Conservation (phyloP, 208 protist species). For the Leishmania gerbilli region DNA sequence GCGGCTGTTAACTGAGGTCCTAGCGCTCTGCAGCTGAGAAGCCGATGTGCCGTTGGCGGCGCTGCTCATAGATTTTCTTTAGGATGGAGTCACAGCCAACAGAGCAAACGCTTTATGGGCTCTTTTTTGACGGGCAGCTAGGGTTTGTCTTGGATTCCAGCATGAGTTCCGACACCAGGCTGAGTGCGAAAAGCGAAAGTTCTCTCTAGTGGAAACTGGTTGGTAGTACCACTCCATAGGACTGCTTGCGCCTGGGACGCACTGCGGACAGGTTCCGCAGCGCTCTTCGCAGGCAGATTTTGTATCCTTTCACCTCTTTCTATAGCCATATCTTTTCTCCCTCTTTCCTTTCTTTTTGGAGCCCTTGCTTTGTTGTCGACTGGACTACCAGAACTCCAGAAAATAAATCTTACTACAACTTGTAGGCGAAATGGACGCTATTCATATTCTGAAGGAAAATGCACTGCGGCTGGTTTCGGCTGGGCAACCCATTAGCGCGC, state of each 20-base stretch:
- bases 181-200: background rate
- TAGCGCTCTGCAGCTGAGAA: background rate
- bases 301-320: background rate
- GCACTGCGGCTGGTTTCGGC: conserved; percentile 37
- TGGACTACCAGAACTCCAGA: background rate
- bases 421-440: conserved; percentile 17
- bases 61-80: background rate
- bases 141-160: background rate
- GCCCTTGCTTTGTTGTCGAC: background rate
- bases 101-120: background rate
- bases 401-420: background rate
- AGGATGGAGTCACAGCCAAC: background rate
- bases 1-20: background rate
- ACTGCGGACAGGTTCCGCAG: background rate
- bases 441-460: conserved; percentile 25
- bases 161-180: background rate
- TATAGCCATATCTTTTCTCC: background rate
- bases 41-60: background rate
- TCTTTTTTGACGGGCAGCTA: background rate
- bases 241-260: background rate
- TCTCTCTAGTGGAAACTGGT: background rate
- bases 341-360: background rate
- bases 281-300: background rate
- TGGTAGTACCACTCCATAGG: background rate
- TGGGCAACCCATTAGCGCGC: conserved; percentile 67